Evolutionary conservation across 2,329 filamentous ascomycete species (phyloP), one percentile per base, ranked within the genome.

Genomic region (Colletotrichum tofieldiae): DNA sequence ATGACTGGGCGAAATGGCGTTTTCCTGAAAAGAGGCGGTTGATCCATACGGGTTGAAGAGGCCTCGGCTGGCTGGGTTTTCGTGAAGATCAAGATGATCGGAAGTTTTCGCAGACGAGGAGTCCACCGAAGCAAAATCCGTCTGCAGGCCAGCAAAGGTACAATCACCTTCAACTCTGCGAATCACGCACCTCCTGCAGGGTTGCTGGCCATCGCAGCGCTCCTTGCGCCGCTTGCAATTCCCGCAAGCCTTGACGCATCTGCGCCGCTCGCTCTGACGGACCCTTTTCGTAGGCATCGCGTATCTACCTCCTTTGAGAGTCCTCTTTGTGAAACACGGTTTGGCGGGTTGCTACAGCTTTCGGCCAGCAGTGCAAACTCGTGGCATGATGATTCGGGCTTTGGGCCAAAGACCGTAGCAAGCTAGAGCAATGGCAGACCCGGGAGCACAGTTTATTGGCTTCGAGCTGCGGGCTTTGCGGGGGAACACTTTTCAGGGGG

Each of bases 161-260:
- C 78, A 79, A 9, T 75, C 73, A 58, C 51, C 63, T 23, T 69
- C 64, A 18, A 78, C 76, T 37, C 73, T 65, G 18, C 78, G 75
- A 8, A 67, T 64, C 32, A 75, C 66, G 69, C 78, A 80, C 35
- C 78, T 75, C 45, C 74, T 62, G 60, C 78, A 80, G 11, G 78
- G 78, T 54, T 73, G 74, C 6, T 64, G 71, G 45, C 77, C 78
- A 39, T 79, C 77, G 71, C 78, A 80, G 14, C 77, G 77, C 63
- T 80, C 77, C 49, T 80, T 79, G 41, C 78, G 76, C 8, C 76
- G 76, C 68, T 78, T 79, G 68, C 78, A 79, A 60, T 63, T 78
- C 20, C 58, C 51, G 66, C 78, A 79, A 35, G 77, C 78, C 43
- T 75, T 71, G 29, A 72, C 72, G 64, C 78, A 79, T 16, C 78